Evolutionary conservation across 148 eudicot genomes (phyloP).

Genomic region (Spergularia marina): DNA sequence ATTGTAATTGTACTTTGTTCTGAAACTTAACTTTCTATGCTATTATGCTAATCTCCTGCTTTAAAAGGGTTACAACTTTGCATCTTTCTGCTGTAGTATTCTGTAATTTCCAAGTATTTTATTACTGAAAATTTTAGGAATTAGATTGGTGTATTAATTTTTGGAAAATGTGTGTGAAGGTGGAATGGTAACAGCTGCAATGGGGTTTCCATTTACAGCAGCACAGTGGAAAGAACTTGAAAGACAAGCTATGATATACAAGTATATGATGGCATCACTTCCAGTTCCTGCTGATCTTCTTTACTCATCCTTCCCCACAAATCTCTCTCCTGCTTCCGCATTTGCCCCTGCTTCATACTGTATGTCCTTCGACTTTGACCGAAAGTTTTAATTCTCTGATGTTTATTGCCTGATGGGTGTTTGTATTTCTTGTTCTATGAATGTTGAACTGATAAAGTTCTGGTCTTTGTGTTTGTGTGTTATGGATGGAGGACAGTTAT

Average conservation of each 20-base stretch:
- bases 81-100: background rate
- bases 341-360: constrained; percentile 27
- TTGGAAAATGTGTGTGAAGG: constrained; percentile 15
- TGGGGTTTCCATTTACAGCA: constrained; percentile 65
- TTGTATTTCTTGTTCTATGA: background rate
- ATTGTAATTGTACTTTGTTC: background rate
- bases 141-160: background rate
- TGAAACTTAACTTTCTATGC: background rate
- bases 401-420: constrained; percentile 3
- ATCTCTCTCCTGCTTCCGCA: constrained; percentile 20
- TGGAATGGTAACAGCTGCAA: constrained; percentile 41
- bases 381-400: background rate
- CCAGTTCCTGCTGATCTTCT: constrained; percentile 77
- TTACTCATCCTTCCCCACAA: constrained; percentile 29
- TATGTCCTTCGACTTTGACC: constrained; percentile 18
- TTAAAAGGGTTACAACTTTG: background rate
- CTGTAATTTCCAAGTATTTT: background rate
- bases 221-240: constrained; percentile 77
- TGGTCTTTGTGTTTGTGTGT: background rate
- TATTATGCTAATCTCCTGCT: background rate
- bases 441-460: background rate
- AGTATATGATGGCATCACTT: constrained; percentile 64
- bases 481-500: constrained; percentile 24
- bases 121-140: no score
- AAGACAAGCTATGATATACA: constrained; percentile 81